Conservation (phyloP, 2,329 filamentous ascomycete species). For the Arthrobotrys sinensis region DNA sequence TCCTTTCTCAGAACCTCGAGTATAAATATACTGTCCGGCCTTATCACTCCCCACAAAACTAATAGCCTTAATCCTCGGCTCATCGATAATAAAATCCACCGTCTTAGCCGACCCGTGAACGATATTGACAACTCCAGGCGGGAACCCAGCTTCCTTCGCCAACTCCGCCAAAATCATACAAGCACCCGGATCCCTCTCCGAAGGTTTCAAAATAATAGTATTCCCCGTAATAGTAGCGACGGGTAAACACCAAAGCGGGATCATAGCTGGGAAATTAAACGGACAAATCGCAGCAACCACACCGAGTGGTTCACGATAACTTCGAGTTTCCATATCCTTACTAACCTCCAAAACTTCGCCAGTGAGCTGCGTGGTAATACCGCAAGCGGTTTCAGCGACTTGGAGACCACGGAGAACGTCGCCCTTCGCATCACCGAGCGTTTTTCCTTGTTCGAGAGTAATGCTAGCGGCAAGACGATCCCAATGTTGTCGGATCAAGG, state of each 20-base stretch:
- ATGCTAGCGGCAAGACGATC: constrained; percentile 87
- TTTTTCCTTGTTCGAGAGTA: constrained; percentile 90
- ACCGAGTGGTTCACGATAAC: constrained; percentile 84
- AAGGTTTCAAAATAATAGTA: constrained; percentile 87
- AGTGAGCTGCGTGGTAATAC: constrained; percentile 84
- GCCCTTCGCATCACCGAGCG: constrained; percentile 84
- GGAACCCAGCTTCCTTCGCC: constrained; percentile 84
- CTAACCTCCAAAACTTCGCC: constrained; percentile 87
- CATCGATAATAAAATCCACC: constrained; percentile 88
- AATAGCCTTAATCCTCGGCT: constrained; percentile 86
- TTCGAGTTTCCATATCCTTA: constrained; percentile 90
- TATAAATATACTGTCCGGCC: constrained; percentile 84
- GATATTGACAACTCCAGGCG: constrained; percentile 84
- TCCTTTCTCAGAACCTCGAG: constrained; percentile 83
- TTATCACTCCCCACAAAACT: constrained; percentile 90
- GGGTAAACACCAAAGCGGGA: constrained; percentile 90
- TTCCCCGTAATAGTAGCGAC: constrained; percentile 88
- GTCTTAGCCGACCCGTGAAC: constrained; percentile 85
- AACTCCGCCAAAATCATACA: constrained; percentile 89
- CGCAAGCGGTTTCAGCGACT: constrained; percentile 85
- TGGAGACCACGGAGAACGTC: constrained; percentile 86
- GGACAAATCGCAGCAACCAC: constrained; percentile 88
- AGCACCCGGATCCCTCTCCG: constrained; percentile 86
- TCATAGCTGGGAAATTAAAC: constrained; percentile 94
- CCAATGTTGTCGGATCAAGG: constrained; percentile 86